These are phyloP conservation scores for Colletotrichum nymphaeae DNA, from an alignment of 2,329 filamentous ascomycete genomes.

Conservation along the genomic window DNA sequence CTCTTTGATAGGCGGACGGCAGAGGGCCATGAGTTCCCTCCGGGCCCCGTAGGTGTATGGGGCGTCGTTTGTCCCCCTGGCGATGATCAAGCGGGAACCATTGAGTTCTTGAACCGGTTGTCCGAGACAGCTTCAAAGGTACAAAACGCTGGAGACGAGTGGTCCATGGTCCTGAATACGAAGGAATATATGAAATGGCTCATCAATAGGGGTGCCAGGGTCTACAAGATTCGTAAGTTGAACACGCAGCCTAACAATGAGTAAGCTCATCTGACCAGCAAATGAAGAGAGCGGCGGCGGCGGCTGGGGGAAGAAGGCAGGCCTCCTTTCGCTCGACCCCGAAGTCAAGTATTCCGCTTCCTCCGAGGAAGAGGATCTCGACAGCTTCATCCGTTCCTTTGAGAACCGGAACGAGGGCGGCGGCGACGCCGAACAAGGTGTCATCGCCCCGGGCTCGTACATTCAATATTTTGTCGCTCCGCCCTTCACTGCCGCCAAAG, in stretches of 20 bases:
- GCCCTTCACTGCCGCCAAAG: slow-evolving; percentile 33
- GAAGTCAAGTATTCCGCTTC: slow-evolving; percentile 64
- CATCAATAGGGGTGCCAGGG: slow-evolving; percentile 44
- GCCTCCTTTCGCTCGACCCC: slow-evolving; percentile 82
- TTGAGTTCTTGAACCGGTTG: slow-evolving; percentile 10
- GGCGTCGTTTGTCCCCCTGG: slow-evolving; percentile 71
- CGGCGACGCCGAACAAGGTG: slow-evolving; percentile 60
- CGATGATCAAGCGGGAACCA: slow-evolving; percentile 33
- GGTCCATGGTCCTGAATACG: slow-evolving; percentile 21
- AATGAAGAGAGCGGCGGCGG: slow-evolving; percentile 79
- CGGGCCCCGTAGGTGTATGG: slow-evolving; percentile 74
- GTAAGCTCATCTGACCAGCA: slow-evolving; percentile 14
- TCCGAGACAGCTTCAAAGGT: background rate
- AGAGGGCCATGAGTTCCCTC: slow-evolving; percentile 42
- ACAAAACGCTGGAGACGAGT: slow-evolving; percentile 23
- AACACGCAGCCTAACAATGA: background rate
- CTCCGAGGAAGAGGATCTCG: slow-evolving; percentile 62
- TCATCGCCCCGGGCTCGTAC: slow-evolving; percentile 71
- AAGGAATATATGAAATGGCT: slow-evolving; percentile 18
- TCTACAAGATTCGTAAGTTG: slow-evolving; percentile 59
- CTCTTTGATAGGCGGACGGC: slow-evolving; percentile 62
- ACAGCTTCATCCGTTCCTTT: slow-evolving; percentile 58
- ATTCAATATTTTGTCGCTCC: slow-evolving; percentile 73
- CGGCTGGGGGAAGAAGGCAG: slow-evolving; percentile 85
- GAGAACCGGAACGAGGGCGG: slow-evolving; percentile 40